A percentile compares a stretch with the other conserved stretches of the same genome.
These are phyloP conservation scores for Akanthomyces uredinophilus DNA, from an alignment of 2,329 filamentous ascomycete genomes.

Conservation along the genomic window DNA sequence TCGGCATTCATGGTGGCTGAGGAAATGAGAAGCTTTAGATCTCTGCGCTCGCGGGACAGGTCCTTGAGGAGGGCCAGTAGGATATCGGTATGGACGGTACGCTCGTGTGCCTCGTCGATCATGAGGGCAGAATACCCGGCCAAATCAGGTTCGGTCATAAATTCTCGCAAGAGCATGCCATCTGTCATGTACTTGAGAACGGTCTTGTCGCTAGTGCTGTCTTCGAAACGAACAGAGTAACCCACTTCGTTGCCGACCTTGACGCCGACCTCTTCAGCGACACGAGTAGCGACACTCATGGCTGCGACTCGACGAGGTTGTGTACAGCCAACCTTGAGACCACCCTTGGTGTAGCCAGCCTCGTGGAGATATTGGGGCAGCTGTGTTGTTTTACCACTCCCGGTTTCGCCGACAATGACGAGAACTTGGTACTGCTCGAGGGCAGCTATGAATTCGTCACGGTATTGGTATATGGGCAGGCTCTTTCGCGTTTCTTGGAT, in stretches of 20 bases:
- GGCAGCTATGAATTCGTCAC: constrained; percentile 80
- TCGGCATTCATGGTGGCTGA: constrained; percentile 92
- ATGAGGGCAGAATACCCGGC: constrained; percentile 81
- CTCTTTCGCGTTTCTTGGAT: constrained; percentile 91
- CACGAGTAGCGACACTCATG: constrained; percentile 95
- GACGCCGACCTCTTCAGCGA: constrained; percentile 88
- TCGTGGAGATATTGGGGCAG: constrained; percentile 91
- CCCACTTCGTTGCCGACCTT: constrained; percentile 90
- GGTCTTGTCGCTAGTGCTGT: constrained; percentile 86
- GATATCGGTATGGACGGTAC: constrained; percentile 87
- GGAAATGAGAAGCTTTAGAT: constrained; percentile 85
- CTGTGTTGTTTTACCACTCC: constrained; percentile 93
- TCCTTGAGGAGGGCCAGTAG: constrained; percentile 85
- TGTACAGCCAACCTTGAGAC: constrained; percentile 84
- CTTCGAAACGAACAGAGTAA: constrained; percentile 92
- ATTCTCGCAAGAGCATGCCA: constrained; percentile 85
- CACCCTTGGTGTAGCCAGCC: constrained; percentile 79
- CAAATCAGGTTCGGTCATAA: constrained; percentile 83
- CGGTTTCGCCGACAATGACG: constrained; percentile 91
- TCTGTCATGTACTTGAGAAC: constrained; percentile 96
- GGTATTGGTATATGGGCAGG: constrained; percentile 82
- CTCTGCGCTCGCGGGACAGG: constrained; percentile 72
- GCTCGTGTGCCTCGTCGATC: constrained; percentile 96
- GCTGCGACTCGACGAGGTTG: constrained; percentile 93
- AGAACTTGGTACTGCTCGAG: constrained; percentile 81